Conservation (phyloP, 2,329 filamentous ascomycete species). For the Dissoconium aciculare region DNA sequence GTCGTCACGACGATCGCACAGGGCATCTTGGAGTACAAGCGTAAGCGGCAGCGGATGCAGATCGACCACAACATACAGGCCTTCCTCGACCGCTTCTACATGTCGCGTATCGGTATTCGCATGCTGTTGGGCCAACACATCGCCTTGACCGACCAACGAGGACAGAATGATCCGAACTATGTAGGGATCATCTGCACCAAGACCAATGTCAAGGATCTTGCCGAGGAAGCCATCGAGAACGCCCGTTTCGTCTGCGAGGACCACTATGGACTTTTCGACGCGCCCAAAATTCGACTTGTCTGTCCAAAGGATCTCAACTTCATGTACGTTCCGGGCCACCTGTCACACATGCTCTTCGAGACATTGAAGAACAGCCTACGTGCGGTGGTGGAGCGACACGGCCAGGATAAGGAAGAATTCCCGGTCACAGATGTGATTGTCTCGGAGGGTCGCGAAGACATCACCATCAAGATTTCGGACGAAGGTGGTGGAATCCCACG, state of each 20-base stretch:
- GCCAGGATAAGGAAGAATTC: constrained; percentile 88
- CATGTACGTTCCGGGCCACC: constrained; percentile 98
- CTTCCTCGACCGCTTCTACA: constrained; percentile 98
- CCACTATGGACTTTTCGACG: constrained; percentile 93
- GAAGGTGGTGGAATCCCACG: constrained; percentile 92
- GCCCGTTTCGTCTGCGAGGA: constrained; percentile 98
- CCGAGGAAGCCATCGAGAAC: constrained; percentile 95
- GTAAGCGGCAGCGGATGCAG: constrained; percentile 88
- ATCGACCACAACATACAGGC: constrained; percentile 96
- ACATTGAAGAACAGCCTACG: constrained; percentile 96
- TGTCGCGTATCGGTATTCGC: constrained; percentile 96
- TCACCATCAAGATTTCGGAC: constrained; percentile 95
- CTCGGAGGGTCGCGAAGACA: constrained; percentile 93
- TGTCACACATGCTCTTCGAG: constrained; percentile 99
- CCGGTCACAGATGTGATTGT: constrained; percentile 96
- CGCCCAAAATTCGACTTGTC: constrained; percentile 89
- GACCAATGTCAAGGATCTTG: constrained; percentile 88
- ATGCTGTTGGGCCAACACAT: constrained; percentile 99
- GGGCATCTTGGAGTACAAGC: constrained; percentile 96
- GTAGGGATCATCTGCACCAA: constrained; percentile 99
- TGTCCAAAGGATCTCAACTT: constrained; percentile 79
- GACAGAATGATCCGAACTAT: constrained; percentile 79
- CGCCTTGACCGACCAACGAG: constrained; percentile 82
- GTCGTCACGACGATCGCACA: constrained; percentile 97
- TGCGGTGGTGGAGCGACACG: constrained; percentile 89